A percentile compares a stretch with the other conserved stretches of the same genome.
Conservation (phyloP, 2,329 filamentous ascomycete species). For the Pseudogymnoascus sp. region DNA sequence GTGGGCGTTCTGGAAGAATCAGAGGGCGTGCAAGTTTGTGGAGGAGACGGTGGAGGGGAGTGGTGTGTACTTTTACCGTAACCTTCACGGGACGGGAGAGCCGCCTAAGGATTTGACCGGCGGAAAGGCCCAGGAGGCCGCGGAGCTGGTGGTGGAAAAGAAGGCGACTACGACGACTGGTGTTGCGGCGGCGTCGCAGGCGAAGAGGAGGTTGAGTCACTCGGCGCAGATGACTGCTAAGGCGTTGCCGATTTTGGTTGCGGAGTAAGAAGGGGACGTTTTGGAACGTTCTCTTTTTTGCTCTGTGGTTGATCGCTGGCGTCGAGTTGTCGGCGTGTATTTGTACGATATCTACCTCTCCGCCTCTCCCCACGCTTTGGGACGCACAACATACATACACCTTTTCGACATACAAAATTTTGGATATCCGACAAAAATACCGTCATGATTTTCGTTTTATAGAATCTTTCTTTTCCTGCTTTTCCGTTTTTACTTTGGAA, state of each 20-base stretch:
- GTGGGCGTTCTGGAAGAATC: conserved; percentile 29
- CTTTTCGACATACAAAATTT: neutral
- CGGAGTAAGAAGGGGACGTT: neutral
- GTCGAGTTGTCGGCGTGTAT: neutral
- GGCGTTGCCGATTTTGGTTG: neutral
- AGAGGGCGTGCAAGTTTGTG: conserved; percentile 25
- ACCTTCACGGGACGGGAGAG: conserved; percentile 16
- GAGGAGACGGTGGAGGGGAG: conserved; percentile 29
- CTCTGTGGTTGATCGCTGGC: neutral
- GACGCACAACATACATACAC: neutral
- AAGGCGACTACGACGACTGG: neutral
- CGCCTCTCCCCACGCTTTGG: neutral
- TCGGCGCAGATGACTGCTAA: conserved; percentile 11
- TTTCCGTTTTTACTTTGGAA: neutral
- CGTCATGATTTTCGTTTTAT: neutral
- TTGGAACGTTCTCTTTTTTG: too few species aligned
- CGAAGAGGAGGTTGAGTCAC: conserved; percentile 6
- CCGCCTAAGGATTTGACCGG: neutral
- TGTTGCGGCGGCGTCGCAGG: neutral
- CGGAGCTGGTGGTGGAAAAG: neutral
- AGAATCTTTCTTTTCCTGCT: neutral
- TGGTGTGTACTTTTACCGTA: conserved; percentile 31
- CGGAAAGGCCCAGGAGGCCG: neutral
- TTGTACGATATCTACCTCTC: neutral
- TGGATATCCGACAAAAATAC: neutral